Percentiles rank a stretch among this genome's conserved stretches.
These are phyloP conservation scores for Lachancea meyersii DNA, from an alignment of 805 yeast genomes.

Conservation along the genomic window DNA sequence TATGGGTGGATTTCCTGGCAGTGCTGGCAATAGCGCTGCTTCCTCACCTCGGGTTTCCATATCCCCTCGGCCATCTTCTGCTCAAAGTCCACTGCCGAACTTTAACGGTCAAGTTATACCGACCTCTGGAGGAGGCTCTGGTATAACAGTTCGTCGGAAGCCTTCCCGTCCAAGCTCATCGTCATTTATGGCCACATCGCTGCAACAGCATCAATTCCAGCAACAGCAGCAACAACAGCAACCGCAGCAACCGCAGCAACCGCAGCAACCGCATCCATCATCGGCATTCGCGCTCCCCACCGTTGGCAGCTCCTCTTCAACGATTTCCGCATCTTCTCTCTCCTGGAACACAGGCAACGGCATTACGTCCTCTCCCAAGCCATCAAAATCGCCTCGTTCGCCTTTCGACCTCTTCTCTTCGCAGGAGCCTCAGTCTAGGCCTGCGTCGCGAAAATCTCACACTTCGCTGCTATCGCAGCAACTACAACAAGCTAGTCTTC, in stretches of 20 bases:
- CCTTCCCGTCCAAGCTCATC: constrained; percentile 28
- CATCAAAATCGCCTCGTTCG: constrained; percentile 17
- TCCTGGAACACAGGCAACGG: constrained; percentile 16
- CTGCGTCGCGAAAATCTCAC: constrained; percentile 21
- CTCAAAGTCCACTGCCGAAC: constrained; percentile 6
- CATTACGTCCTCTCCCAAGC: constrained; percentile 15
- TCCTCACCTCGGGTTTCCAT: constrained; percentile 27
- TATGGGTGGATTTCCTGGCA: constrained; percentile 12
- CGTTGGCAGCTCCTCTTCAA: constrained; percentile 12
- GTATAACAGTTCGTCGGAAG: constrained; percentile 27
- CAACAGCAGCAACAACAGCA: constrained; percentile 12
- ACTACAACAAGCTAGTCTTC: constrained; percentile 22
- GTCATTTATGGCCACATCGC: constrained; percentile 26
- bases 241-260: no score
- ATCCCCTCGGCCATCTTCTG: constrained; percentile 11
- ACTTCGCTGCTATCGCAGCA: constrained; percentile 34
- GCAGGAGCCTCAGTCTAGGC: constrained; percentile 15
- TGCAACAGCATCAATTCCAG: constrained; percentile 18
- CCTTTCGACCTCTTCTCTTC: constrained; percentile 19
- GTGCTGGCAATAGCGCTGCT: constrained; percentile 27
- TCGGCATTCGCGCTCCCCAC: constrained; percentile 7
- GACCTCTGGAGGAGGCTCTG: constrained; percentile 22
- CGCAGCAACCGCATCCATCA: constrained; percentile 15
- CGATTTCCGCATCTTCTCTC: constrained; percentile 14
- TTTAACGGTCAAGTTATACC: constrained; percentile 4